Evolutionary conservation across 2,329 filamentous ascomycete species (phyloP), one percentile per base, ranked within the genome.

Genomic region (Nemania diffusa): DNA sequence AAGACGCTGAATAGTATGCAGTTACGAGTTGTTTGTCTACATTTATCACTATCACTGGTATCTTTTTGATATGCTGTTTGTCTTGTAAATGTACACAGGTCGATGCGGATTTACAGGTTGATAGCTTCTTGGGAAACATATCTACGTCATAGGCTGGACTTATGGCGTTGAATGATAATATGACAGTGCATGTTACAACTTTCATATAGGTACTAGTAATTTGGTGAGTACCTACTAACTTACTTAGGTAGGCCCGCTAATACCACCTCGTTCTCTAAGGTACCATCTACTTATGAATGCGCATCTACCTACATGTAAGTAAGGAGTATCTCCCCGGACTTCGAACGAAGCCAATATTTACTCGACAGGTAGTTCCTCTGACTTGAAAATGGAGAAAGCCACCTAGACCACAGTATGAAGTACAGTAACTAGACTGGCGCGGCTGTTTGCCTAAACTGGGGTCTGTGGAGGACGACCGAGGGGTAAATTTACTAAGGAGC

Each of bases 401-500:
- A 17, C 40, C 17, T 17, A n/a, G n/a, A 20, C 17, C n/a, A n/a
- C n/a, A n/a, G n/a, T 17, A 20, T 44, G n/a, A 44, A 44, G 8
- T 44, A 6, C 50, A 20, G 27, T 20, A 26, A 51, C 26, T 5
- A 11, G 55, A 58, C 40, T 64, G 48, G 55, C n/a, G 64, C 55
- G 61, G 61, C 32, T 64, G 37, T 64, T 59, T 34, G 55, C 32
- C 29, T n/a, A 42, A 34, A 55, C 55, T 29, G 53, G 56, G 48
- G 32, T 56, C 26, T n/a, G 46, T 29, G 48, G 51, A 27, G 59
- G 9, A 9, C 34, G 7, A 44, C 46, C 50, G 62, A 56, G 63
- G 63, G 57, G 57, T 65, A 61, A 52, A 55, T 29, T n/a, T 26
- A 57, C 34, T 15, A 40, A 37, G 53, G 46, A 20, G 32, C 26